Evolutionary conservation across 2,329 filamentous ascomycete species (phyloP).

Genomic region (Trichophyton schoenleinii): DNA sequence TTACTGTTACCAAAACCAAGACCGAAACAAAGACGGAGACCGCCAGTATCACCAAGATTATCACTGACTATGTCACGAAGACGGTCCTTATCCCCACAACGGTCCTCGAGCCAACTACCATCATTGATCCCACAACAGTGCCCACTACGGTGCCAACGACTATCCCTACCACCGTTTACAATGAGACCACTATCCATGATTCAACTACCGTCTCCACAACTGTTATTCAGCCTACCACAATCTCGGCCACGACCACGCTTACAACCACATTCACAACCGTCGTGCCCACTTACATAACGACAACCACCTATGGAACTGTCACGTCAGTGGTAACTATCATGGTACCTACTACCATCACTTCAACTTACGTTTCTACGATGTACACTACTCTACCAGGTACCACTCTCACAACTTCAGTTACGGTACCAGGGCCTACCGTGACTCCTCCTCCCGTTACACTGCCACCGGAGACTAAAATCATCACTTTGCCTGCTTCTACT

Average conservation of each 20-base stretch:
- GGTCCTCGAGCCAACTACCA: neutral
- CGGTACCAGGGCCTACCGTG: slow-evolving; percentile 8
- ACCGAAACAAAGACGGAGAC: slow-evolving; percentile 11
- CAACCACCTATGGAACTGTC: slow-evolving; percentile 16
- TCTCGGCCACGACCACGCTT: slow-evolving; percentile 4
- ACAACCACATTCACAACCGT: slow-evolving; percentile 5
- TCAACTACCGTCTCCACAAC: slow-evolving; percentile 3
- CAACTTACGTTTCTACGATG: slow-evolving; percentile 11
- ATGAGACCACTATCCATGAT: slow-evolving; percentile 1
- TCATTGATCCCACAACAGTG: neutral
- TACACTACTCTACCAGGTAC: slow-evolving; percentile 6
- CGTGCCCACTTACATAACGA: slow-evolving; percentile 13
- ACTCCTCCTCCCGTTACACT: slow-evolving; percentile 5
- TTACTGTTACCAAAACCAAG: slow-evolving; percentile 8
- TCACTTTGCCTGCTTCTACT: slow-evolving; percentile 9
- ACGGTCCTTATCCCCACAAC: slow-evolving; percentile 1
- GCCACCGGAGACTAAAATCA: slow-evolving; percentile 1
- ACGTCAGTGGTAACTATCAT: slow-evolving; percentile 19
- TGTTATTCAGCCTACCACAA: slow-evolving; percentile 5
- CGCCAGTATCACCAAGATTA: neutral
- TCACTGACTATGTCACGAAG: slow-evolving; percentile 1
- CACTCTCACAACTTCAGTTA: neutral
- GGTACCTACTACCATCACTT: slow-evolving; percentile 24
- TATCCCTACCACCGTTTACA: neutral
- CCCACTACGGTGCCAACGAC: neutral